Base-by-base conservation (phyloP, 257 asterid species). In the Primulina eburnea region DNA sequence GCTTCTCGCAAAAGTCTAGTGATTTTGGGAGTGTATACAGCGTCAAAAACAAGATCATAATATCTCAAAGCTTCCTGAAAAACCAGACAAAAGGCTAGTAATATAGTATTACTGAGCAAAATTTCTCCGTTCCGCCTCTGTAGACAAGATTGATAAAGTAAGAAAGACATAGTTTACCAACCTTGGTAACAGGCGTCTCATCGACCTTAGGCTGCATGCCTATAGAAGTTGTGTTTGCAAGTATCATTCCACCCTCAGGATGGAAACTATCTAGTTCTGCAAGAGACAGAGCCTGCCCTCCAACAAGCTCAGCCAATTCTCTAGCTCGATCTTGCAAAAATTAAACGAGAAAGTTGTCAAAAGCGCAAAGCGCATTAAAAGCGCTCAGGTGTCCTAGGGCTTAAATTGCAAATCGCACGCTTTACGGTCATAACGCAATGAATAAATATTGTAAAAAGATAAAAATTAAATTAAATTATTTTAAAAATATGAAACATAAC, bases 201-300 rank as follows among this genome's bases (percentile, higher is more conserved):
- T 91, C 88, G 43, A 94, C 82, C 68, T 81, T 94, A 8, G 99
- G 99, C 70, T 89, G 97, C 99, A 94, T 94, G n/a, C 97, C 99
- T 0, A 94, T 82, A 24, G 96, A 86, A 40, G 99, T 91, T n/a
- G 97, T 86, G 84, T 94, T 94, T 55, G 97, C 99, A 32, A 94
- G 97, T 69, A 91, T 84, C 99, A 94, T 91, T 71, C 89, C 97
- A 6, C 70, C 77, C 71, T 94, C 99, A 1, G 99, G 97, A 68
- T 77, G 87, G 84, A 89, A 94, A 79, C 66, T 80, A 70, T 37
- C 78, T 26, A 94, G 84, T 67, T 86, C 95, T 17, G 86, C 82
- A 68, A 91, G 87, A 53, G 99, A 71, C 79, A 94, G 71, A 14
- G 99, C 96, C 77, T 88, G 79, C 34, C 88, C 97, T 74, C 96